Conservation (phyloP, 2,329 filamentous ascomycete genomes). For the Colletotrichum caudatum region DNA sequence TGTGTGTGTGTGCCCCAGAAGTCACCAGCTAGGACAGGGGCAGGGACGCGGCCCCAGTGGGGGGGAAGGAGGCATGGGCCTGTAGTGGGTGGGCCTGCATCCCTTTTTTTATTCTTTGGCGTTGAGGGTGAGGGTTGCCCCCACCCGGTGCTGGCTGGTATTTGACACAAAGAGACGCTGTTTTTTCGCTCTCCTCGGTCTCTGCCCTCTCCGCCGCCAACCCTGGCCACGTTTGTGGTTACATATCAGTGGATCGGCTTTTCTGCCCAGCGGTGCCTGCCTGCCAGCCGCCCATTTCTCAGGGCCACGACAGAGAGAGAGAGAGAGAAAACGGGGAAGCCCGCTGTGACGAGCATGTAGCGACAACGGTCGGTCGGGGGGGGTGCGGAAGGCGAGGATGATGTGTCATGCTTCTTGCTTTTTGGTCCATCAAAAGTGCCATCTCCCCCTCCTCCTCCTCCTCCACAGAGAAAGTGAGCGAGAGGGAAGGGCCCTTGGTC, state of each 20-base stretch:
- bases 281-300: neutral
- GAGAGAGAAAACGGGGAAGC: slow-evolving; percentile 19
- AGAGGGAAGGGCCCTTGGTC: neutral
- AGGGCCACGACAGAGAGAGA: slow-evolving; percentile 1
- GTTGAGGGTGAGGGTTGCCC: too few relatives aligned
- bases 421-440: neutral
- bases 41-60: neutral
- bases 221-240: slow-evolving; percentile 13
- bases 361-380: slow-evolving; percentile 16
- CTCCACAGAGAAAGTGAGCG: neutral
- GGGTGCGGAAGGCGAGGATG: neutral
- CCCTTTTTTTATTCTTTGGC: neutral
- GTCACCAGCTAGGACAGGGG: neutral
- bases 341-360: slow-evolving; percentile 27
- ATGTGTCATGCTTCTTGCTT: slow-evolving; percentile 30
- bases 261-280: slow-evolving; percentile 9
- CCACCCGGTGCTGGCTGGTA: too few relatives aligned
- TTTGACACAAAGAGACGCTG: neutral
- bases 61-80: neutral
- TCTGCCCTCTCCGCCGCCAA: neutral
- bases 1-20: neutral
- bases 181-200: neutral
- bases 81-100: neutral
- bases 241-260: neutral
- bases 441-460: neutral